Base-by-base conservation (phyloP, 1,284 basidiomycete species). In the Ceratobasidium sp. region DNA sequence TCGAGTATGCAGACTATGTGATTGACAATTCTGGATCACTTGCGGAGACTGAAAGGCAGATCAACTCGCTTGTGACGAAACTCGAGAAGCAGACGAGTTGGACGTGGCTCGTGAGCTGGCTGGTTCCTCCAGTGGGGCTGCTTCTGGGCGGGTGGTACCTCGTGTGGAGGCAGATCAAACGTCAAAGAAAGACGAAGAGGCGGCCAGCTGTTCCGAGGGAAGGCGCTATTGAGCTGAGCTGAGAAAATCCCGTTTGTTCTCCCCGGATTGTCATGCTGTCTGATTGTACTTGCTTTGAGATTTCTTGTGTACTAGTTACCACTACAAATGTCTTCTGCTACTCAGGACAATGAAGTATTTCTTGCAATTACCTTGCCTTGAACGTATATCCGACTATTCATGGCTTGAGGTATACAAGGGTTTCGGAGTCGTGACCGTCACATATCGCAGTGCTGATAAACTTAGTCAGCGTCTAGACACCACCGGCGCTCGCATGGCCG, bases 1-100 rank as follows among this genome's bases (percentile, higher is more conserved):
- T 95, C 6, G 78, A 83, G 11, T 96, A 94, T 78, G 96, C 96
- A 0, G 95, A 98, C 78, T 80, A 89, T 47, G 89, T 98, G 52
- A 82, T 99, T 43, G 95, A 98, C 82, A 99, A 99, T 80, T 93
- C 92, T 5, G 93, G 94, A 1, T 85, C 90, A 0, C 82, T 85
- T 4, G 80, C 85, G 43, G 93, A 95, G 66, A 84, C 97, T 1
- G 85, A 90, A 44, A 79, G 80, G 0, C 92, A 96, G 76, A 88
- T 98, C 13, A 86, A 89, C 64, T 79, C 83, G 0, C 85, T 95
- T 47, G 86, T 97, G 0, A 76, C 81, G 58, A 78, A 85, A 78
- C 80, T 96, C 75, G 82, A 87, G 49, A 82, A 81, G 70, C 82
- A 86, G 21, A 83, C 84, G 3, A 87, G 91, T 44, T 89, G 88